phyloP scores from a whole-genome alignment of 306 rosid species.

The Datisca glomerata region DNA sequence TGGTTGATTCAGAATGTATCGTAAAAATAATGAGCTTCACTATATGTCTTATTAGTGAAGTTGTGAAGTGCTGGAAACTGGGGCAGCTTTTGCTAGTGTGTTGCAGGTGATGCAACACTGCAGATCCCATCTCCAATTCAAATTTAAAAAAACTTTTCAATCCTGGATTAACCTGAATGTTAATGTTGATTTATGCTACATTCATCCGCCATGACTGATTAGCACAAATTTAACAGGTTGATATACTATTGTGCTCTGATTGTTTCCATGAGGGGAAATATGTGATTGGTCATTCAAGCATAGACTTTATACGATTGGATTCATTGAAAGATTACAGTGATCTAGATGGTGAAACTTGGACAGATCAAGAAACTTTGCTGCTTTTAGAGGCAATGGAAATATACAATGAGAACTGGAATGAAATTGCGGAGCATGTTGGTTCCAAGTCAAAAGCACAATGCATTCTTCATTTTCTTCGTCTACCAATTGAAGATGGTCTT shows the following conservation, averaged over 20 bases:
- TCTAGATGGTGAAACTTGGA: slow-evolving; percentile 85
- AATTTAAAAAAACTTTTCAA: too few species aligned
- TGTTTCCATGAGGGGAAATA: slow-evolving; percentile 92
- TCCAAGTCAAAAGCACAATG: slow-evolving; percentile 98
- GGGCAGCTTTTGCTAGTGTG: neutral
- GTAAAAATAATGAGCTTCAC: neutral
- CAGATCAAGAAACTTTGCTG: slow-evolving; percentile 87
- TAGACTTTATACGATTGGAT: slow-evolving; percentile 64
- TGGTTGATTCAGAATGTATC: neutral
- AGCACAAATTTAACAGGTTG: slow-evolving; percentile 51
- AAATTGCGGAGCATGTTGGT: slow-evolving; percentile 85
- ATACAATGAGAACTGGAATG: slow-evolving; percentile 89
- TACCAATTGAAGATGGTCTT: slow-evolving; percentile 86
- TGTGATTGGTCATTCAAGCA: slow-evolving; percentile 78
- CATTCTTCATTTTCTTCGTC: slow-evolving; percentile 93
- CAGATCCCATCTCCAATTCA: too few species aligned
- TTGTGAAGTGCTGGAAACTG: neutral
- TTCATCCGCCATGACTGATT: too few species aligned
- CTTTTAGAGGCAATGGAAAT: slow-evolving; percentile 93
- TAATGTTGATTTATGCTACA: too few species aligned
- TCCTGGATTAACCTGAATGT: too few species aligned
- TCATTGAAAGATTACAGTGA: slow-evolving; percentile 63
- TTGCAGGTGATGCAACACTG: neutral
- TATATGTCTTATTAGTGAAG: neutral
- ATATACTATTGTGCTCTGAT: slow-evolving; percentile 60